Base-by-base conservation (phyloP, 2,329 filamentous ascomycete species). In the Claviceps sp. region DNA sequence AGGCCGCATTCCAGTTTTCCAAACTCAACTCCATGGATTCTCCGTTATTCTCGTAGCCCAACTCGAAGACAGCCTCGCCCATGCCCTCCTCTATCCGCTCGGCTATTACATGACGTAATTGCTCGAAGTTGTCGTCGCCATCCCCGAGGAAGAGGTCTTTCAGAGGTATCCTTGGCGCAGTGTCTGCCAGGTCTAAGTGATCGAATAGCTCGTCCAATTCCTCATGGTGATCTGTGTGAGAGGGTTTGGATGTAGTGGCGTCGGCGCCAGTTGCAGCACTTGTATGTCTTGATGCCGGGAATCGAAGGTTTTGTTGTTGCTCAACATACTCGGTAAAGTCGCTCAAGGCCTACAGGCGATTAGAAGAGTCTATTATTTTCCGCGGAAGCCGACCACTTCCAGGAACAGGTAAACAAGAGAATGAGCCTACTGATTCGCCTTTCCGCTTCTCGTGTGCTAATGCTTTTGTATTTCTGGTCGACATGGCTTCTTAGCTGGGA, bases 281-380 rank as follows among this genome's bases (percentile, higher is more conserved):
- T 16, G 59, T n/a, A 20, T 55, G 52, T 37, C 63, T 58, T 38
- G 71, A 62, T 44, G 63, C 64, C 1, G 78, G 78, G 59, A 81
- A 83, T 52, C 86, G 83, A 48, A 84, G 70, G 14, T 83, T 82
- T 68, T 97, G 93, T 66, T 97, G 90, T 66, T 89, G 86, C 68
- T 97, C 89, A 58, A 96, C 93, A 63, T 96, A 97, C 63, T 98
- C 93, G 67, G 90, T 89, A 66, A 98, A 98, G 61, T 97, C 93
- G 72, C 87, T 93, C 52, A 98, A 77, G 13, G 91, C 90, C 77
- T 59, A 40, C 38, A 20, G 30, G 30, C 11, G 34, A 56, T 59
- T 18, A 56, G 51, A 51, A 5, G 34, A n/a, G 16, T 16, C 9
- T 20, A 3, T 5, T 2, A 40, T 44, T 20, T 14, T 30, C 13